A percentile compares a stretch with the other conserved stretches of the same genome.
These are phyloP conservation scores for Oryza meridionalis DNA, from an alignment of 176 grass and related monocot genomes.

Conservation along the genomic window DNA sequence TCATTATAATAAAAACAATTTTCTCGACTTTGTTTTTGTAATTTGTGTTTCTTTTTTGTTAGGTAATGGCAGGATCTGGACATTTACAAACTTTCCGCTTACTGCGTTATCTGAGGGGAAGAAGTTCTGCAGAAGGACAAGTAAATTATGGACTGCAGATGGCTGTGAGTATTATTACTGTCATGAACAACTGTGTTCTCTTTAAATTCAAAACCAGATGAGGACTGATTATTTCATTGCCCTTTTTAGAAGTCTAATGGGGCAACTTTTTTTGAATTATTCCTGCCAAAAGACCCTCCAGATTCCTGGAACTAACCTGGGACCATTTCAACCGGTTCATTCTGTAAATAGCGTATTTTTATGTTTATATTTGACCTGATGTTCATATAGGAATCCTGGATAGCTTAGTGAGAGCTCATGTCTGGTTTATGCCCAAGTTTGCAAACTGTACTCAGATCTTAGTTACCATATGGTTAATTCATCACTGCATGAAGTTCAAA, in stretches of 20 bases:
- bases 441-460: not conserved
- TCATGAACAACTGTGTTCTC: conserved; percentile 20
- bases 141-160: conserved; percentile 98
- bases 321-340: not conserved
- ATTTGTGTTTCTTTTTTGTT: conserved; percentile 23
- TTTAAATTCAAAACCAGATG: not conserved
- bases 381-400: not conserved
- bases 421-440: conserved; percentile 14
- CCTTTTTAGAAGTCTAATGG: conserved; percentile 23
- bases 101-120: conserved; percentile 85
- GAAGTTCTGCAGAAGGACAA: conserved; percentile 92
- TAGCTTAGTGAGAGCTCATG: not conserved
- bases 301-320: not conserved
- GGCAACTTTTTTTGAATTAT: not conserved
- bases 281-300: not conserved
- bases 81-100: conserved; percentile 92
- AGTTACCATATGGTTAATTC: conserved; percentile 12
- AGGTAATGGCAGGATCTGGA: conserved; percentile 98
- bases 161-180: conserved; percentile 59
- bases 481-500: not conserved
- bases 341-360: not conserved
- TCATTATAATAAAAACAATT: conserved; percentile 23
- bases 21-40: not conserved
- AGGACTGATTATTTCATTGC: not conserved
- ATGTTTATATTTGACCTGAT: not conserved